Conservation (phyloP, 2,329 filamentous ascomycete species). For the Neospermospora avenae region DNA sequence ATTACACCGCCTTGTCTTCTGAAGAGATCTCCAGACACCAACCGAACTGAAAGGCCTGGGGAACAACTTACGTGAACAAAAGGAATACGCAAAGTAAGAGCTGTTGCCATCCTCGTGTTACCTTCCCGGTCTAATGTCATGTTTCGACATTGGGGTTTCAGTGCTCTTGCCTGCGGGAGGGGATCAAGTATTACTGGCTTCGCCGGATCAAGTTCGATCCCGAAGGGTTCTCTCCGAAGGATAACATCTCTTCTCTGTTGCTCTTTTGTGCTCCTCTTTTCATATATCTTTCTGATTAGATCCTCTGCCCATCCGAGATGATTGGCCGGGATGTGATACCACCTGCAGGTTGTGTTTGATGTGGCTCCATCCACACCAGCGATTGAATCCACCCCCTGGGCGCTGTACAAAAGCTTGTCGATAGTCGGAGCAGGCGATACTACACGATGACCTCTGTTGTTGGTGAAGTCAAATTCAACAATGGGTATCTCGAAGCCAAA, state of each 20-base stretch:
- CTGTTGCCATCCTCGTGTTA: background rate
- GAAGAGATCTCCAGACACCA: no score
- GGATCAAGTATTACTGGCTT: slow-evolving; percentile 8
- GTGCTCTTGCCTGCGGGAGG: slow-evolving; percentile 11
- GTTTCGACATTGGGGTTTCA: slow-evolving; percentile 12
- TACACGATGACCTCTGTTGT: slow-evolving; percentile 9
- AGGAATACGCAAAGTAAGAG: slow-evolving; percentile 9
- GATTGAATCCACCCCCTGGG: background rate
- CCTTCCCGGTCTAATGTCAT: slow-evolving; percentile 13
- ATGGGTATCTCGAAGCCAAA: slow-evolving; percentile 14
- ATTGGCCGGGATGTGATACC: slow-evolving; percentile 15
- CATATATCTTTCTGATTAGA: slow-evolving; percentile 13
- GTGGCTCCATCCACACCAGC: background rate
- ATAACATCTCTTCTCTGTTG: slow-evolving; percentile 14
- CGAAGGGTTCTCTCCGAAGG: slow-evolving; percentile 10
- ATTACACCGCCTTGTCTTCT: no score
- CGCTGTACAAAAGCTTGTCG: slow-evolving; percentile 12
- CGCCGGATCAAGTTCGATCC: background rate
- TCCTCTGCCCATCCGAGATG: slow-evolving; percentile 15
- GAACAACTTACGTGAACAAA: background rate
- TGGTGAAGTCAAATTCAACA: slow-evolving; percentile 12
- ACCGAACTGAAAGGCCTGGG: background rate
- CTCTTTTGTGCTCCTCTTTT: slow-evolving; percentile 6
- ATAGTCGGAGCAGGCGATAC: slow-evolving; percentile 4
- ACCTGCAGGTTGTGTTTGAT: slow-evolving; percentile 1